These are phyloP conservation scores for Casuarina glauca DNA, from an alignment of 306 rosid genomes.

Conservation along the genomic window DNA sequence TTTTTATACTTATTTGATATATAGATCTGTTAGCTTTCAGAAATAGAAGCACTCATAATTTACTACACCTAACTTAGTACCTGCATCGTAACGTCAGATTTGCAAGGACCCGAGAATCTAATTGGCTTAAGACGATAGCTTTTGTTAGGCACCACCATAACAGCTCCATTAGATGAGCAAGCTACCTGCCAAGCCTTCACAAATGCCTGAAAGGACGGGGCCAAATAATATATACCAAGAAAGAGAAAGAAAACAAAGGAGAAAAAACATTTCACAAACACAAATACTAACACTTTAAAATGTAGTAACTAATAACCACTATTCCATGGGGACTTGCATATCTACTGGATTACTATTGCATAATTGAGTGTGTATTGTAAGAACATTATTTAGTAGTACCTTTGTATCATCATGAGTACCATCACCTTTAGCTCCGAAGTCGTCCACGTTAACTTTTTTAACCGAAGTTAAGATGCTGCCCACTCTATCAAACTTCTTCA, in stretches of 20 bases:
- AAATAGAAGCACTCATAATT: no score
- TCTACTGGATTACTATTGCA: no score
- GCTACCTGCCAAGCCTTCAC: constrained; percentile 64
- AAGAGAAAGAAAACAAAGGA: neutral
- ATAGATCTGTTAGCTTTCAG: neutral
- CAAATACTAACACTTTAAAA: neutral
- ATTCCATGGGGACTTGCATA: no score
- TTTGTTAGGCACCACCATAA: constrained; percentile 45
- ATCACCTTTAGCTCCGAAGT: constrained; percentile 67
- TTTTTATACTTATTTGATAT: neutral
- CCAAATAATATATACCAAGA: neutral
- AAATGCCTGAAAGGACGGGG: constrained; percentile 52
- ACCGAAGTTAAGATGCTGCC: neutral
- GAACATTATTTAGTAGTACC: constrained; percentile 29
- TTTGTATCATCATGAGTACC: constrained; percentile 49
- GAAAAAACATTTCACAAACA: neutral
- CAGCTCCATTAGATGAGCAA: constrained; percentile 41
- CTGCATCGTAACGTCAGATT: constrained; percentile 49
- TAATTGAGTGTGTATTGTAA: no score
- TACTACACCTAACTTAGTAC: constrained; percentile 27
- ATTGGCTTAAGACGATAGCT: constrained; percentile 63
- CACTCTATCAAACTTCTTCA: constrained; percentile 17
- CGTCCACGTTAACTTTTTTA: constrained; percentile 43
- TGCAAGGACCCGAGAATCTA: constrained; percentile 74
- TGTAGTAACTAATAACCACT: neutral